Evolutionary conservation across 331 rosid genomes (phyloP), one percentile per base, ranked within the genome.

Genomic region (Acacia pycnantha): DNA sequence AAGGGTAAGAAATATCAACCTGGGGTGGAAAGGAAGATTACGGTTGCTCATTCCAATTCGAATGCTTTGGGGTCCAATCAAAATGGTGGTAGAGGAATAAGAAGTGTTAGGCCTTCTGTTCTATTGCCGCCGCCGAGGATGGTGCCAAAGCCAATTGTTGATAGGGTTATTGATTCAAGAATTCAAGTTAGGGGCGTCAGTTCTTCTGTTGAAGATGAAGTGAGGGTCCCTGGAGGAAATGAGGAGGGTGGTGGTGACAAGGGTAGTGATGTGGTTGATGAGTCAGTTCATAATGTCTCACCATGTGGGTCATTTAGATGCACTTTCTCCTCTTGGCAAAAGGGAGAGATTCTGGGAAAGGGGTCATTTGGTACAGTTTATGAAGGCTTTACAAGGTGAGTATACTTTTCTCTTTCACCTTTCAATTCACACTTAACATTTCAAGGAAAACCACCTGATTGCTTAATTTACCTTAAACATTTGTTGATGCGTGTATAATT

Each of bases 311-410:
- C 81, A 4, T 85, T 87, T 41, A 81, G 66, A 62, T 68, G 86
- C 11, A 81, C 73, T 48, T 80, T 88, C 81, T 46, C 74, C 19
- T 88, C 92, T n/a, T 90, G 94, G 94, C 90, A 90, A 66, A 90
- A 87, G 77, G 94, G 94, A 15, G 89, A 86, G 11, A 79, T 86
- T 71, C 62, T 90, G 70, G 94, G 91, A 61, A 86, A 88, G 37
- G 92, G 94, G 16, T 88, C 94, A 4, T 88, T 81, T 54, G 92
- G 94, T 27, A 85, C 90, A 1, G 94, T 90, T 26, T 90, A 86
- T 26, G 94, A 90, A 84, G 94, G 90, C 27, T 88, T 88, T 66
- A 88, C 94, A 1, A 87, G 84, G 93, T 88, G 40, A 75, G 85
- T 79, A 14, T 21, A 65, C 35, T 48, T 54, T 4, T 19, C 29